Percentiles rank a stretch among this genome's conserved stretches.
Evolutionary conservation across 208 protist genomes (phyloP).

Genomic region (Crithidia acanthocephali): DNA sequence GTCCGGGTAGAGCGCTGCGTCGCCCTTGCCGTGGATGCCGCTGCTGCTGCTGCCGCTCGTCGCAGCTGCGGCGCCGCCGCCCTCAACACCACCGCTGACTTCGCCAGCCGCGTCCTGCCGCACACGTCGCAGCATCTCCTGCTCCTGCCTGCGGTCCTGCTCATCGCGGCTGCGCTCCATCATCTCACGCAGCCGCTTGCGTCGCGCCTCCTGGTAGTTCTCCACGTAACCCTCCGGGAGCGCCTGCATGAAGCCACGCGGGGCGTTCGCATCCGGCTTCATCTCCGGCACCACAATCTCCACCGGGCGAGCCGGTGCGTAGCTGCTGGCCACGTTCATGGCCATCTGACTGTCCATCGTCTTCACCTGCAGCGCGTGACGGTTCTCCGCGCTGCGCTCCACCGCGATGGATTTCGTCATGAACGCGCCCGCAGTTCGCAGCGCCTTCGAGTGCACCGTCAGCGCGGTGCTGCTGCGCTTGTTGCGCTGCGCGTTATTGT

Average conservation of each 20-base stretch:
- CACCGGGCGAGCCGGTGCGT: constrained; percentile 78
- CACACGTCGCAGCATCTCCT: constrained; percentile 67
- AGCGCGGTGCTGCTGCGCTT: constrained; percentile 44
- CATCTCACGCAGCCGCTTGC: constrained; percentile 84
- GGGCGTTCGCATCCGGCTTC: constrained; percentile 72
- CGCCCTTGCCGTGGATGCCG: background rate
- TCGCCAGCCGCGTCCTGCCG: constrained; percentile 32
- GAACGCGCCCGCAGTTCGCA: constrained; percentile 73
- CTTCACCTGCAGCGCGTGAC: constrained; percentile 87
- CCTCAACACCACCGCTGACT: background rate
- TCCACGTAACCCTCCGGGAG: constrained; percentile 68
- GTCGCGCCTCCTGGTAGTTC: constrained; percentile 69
- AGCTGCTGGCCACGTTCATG: constrained; percentile 87
- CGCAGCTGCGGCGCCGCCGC: background rate
- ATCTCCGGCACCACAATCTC: constrained; percentile 80
- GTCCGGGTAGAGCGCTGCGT: constrained; percentile 34
- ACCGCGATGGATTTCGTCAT: constrained; percentile 65
- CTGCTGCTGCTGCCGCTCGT: constrained; percentile 8
- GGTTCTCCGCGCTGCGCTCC: constrained; percentile 50
- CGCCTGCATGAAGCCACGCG: constrained; percentile 81
- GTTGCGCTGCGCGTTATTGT: constrained; percentile 5
- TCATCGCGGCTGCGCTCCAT: constrained; percentile 81
- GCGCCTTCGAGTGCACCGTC: constrained; percentile 62
- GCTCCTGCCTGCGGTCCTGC: constrained; percentile 74
- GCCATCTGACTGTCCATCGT: constrained; percentile 89